These are phyloP conservation scores for Coprinopsis cinerea DNA, from an alignment of 768 basidiomycete species.

Conservation along the genomic window DNA sequence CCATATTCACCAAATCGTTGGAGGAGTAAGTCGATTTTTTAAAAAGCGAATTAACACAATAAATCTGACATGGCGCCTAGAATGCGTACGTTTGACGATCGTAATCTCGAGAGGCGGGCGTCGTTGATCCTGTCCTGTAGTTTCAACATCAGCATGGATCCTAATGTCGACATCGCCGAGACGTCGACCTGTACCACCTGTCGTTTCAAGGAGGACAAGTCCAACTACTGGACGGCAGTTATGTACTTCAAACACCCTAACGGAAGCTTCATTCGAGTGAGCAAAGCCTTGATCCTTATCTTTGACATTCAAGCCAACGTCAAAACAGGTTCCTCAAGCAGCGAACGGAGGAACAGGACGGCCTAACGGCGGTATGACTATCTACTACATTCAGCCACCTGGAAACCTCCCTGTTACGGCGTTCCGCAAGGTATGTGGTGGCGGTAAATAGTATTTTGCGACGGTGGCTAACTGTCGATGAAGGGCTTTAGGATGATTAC, in stretches of 20 bases:
- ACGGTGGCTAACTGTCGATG: neutral
- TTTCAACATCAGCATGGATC: slow-evolving; percentile 8
- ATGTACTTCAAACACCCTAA: slow-evolving; percentile 9
- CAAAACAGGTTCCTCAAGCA: slow-evolving; percentile 5
- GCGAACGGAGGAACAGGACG: slow-evolving; percentile 1
- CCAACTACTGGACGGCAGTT: slow-evolving; percentile 10
- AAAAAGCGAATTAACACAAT: neutral
- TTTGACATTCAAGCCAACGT: neutral
- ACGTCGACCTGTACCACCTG: slow-evolving; percentile 5
- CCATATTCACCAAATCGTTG: slow-evolving; percentile 11
- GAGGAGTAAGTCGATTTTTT: slow-evolving; percentile 5
- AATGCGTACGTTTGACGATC: slow-evolving; percentile 7
- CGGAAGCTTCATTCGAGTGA: slow-evolving; percentile 7
- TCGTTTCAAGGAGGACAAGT: slow-evolving; percentile 7
- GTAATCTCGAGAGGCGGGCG: neutral
- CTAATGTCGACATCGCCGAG: neutral
- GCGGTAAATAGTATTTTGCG: no score
- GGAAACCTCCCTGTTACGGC: neutral
- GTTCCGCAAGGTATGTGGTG: slow-evolving; percentile 1
- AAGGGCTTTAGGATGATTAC: slow-evolving; percentile 10
- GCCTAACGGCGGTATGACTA: slow-evolving; percentile 8
- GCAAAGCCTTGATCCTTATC: neutral
- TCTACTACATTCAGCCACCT: slow-evolving; percentile 10
- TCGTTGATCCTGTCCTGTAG: neutral
- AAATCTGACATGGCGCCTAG: neutral